These are phyloP conservation scores for Sphaerosporella brunnea DNA, from an alignment of 495 filamentous ascomycete genomes.

Conservation along the genomic window DNA sequence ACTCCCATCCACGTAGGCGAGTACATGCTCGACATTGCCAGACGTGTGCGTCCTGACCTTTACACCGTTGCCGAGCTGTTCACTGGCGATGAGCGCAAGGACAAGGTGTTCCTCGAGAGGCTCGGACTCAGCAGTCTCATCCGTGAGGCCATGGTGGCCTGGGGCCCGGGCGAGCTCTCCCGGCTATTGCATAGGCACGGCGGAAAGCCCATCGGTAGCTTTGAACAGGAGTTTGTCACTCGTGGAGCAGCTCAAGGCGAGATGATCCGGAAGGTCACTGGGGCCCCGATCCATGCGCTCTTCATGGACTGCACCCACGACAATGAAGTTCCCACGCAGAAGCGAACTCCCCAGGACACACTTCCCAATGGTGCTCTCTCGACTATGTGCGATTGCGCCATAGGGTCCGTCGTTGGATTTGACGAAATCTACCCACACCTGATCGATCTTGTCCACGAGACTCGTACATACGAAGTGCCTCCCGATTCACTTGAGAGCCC, in stretches of 20 bases:
- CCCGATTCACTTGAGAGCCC: constrained; percentile 15
- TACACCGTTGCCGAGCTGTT: constrained; percentile 94
- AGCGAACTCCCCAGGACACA: constrained; percentile 84
- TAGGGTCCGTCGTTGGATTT: constrained; percentile 95
- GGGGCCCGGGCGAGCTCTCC: constrained; percentile 83
- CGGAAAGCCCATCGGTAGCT: constrained; percentile 87
- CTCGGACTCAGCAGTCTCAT: constrained; percentile 81
- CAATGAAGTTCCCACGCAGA: constrained; percentile 91
- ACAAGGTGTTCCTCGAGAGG: constrained; percentile 85
- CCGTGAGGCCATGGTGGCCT: constrained; percentile 94
- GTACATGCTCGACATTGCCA: constrained; percentile 80
- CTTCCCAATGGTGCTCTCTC: constrained; percentile 91
- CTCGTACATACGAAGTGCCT: constrained; percentile 43
- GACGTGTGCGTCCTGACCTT: constrained; percentile 70
- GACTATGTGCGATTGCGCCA: constrained; percentile 82
- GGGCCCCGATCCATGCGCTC: constrained; percentile 70
- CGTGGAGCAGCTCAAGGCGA: constrained; percentile 29
- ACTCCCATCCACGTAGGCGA: constrained; percentile 87
- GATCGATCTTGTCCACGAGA: constrained; percentile 80
- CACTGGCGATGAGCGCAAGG: constrained; percentile 85
- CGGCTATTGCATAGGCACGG: constrained; percentile 86
- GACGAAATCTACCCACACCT: constrained; percentile 90
- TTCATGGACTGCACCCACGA: constrained; percentile 99
- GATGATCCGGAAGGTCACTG: constrained; percentile 31
- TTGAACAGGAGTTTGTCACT: constrained; percentile 53